Conservation (phyloP, 2,329 filamentous ascomycete species). For the Aspergillus fijiensis region DNA sequence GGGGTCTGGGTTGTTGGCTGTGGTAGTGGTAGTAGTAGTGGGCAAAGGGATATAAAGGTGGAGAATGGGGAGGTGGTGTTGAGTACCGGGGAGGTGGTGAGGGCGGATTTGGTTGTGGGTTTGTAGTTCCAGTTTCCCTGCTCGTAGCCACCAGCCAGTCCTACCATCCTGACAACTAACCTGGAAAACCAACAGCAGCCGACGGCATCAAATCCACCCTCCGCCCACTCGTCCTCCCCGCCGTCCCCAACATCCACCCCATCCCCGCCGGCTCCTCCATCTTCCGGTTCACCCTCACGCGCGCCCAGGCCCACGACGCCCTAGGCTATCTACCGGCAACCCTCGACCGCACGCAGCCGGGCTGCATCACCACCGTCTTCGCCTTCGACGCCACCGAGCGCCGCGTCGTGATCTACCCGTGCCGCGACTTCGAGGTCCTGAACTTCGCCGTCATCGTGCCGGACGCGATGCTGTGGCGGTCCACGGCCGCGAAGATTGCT, state of each 20-base stretch:
- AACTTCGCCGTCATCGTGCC: constrained; percentile 13
- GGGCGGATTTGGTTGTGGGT: constrained; percentile 3
- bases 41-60: neutral
- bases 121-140: neutral
- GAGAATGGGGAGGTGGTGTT: neutral
- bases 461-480: constrained; percentile 2
- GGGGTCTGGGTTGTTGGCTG: neutral
- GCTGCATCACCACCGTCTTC: neutral
- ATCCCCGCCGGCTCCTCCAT: constrained; percentile 5
- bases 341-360: neutral
- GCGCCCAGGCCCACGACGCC: neutral
- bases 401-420: constrained; percentile 13
- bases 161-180: too few relatives aligned
- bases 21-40: neutral
- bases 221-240: constrained; percentile 1
- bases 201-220: constrained; percentile 14
- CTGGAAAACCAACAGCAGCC: neutral
- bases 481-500: neutral
- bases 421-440: constrained; percentile 11
- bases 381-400: constrained; percentile 5
- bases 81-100: neutral
- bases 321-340: neutral
- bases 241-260: neutral
- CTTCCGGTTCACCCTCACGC: constrained; percentile 12
- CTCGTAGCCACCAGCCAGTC: too few relatives aligned